A percentile compares a stretch with the other conserved stretches of the same genome.
Evolutionary conservation across 371 early-diverging fungal species (phyloP).

Genomic region (Mortierella sp.): DNA sequence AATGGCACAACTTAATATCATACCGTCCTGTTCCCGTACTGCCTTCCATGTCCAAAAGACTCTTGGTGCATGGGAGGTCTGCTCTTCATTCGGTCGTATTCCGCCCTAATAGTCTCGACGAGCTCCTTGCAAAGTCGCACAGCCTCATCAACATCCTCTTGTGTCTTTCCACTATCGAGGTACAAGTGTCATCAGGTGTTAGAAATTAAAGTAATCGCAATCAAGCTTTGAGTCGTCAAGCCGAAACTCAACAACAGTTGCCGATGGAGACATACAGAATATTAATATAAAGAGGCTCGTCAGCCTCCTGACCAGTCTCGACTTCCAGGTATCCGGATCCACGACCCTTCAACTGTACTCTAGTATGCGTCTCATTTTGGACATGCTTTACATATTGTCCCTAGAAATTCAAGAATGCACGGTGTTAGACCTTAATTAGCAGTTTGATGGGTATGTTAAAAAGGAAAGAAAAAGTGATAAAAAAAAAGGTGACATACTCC

Average conservation of each 20-base stretch:
- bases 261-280: constrained; percentile 70
- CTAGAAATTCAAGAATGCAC: neutral
- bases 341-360: constrained; percentile 82
- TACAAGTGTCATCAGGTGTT: neutral
- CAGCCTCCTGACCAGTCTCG: constrained; percentile 72
- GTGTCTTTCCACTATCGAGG: constrained; percentile 61
- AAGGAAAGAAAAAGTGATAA: neutral
- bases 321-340: constrained; percentile 87
- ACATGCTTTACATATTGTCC: constrained; percentile 92
- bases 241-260: neutral
- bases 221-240: neutral
- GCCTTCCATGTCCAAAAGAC: constrained; percentile 52
- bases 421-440: too few species aligned
- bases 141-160: constrained; percentile 78
- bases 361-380: constrained; percentile 80
- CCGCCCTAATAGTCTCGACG: constrained; percentile 77
- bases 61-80: constrained; percentile 49
- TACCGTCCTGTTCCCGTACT: constrained; percentile 40
- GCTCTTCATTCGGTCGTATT: constrained; percentile 71
- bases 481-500: constrained; percentile 31
- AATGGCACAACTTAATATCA: too few species aligned
- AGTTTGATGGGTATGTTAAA: too few species aligned
- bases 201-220: too few species aligned
- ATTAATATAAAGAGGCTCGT: constrained; percentile 85
- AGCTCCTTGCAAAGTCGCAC: constrained; percentile 77